Evolutionary conservation across 192 early-diverging fungal genomes (phyloP).

Genomic region (Entophlyctis helioformis): DNA sequence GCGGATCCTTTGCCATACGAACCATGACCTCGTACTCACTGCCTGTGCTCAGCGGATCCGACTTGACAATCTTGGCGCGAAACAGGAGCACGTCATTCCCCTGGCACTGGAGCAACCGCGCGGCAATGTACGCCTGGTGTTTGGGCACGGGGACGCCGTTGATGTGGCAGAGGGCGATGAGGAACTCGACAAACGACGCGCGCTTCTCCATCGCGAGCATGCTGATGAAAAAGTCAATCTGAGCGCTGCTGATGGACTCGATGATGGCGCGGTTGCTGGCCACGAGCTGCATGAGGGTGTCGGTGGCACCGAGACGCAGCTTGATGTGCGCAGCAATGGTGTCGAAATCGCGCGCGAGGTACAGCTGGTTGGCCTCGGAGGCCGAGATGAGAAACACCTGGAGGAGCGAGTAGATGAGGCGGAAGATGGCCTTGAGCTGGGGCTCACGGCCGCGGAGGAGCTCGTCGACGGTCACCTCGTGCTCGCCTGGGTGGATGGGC

Average conservation of each 20-base stretch:
- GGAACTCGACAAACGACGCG: slow-evolving; percentile 16
- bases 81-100: too few relatives aligned
- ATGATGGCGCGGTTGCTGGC: slow-evolving; percentile 15
- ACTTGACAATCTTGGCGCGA: too few relatives aligned
- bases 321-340: slow-evolving; percentile 12
- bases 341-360: slow-evolving; percentile 19
- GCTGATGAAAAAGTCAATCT: slow-evolving; percentile 5
- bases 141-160: slow-evolving; percentile 10
- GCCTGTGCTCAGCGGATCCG: too few relatives aligned
- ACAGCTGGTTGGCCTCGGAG: slow-evolving; percentile 14
- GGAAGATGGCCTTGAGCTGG: slow-evolving; percentile 6
- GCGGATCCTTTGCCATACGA: too few relatives aligned
- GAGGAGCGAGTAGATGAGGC: slow-evolving; percentile 11
- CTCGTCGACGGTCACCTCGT: too few relatives aligned
- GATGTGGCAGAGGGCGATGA: slow-evolving; percentile 18
- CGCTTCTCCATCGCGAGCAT: not conserved
- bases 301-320: slow-evolving; percentile 19
- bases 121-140: slow-evolving; percentile 16
- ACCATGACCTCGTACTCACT: too few relatives aligned
- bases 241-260: slow-evolving; percentile 4
- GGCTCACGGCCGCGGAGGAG: slow-evolving; percentile 2
- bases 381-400: slow-evolving; percentile 14
- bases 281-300: slow-evolving; percentile 21
- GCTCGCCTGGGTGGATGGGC: too few relatives aligned
- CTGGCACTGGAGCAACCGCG: too few relatives aligned